Conservation (phyloP, 208 protist genomes). For the Willaertia magna region DNA sequence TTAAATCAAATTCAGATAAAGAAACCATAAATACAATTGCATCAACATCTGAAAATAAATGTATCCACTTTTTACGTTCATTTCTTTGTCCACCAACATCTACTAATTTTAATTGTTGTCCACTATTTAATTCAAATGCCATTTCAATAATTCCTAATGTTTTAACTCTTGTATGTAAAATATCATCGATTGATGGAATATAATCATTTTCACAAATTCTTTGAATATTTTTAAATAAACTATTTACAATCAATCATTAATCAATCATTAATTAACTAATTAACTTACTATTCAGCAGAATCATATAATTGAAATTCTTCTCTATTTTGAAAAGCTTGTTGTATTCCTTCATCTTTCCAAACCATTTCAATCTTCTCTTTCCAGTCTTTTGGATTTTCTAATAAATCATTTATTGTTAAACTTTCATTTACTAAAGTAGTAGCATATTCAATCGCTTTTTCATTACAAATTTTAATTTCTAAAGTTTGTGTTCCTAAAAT, state of each 20-base stretch:
- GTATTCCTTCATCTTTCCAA: not conserved
- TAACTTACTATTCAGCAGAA: not conserved
- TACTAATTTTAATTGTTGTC: not conserved
- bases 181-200: conserved; percentile 11
- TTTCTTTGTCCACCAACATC: not conserved
- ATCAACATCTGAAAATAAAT: conserved; percentile 17
- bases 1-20: conserved; percentile 36
- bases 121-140: not conserved
- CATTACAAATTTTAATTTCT: not conserved
- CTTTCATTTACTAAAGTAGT: not conserved
- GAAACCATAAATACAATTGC: conserved; percentile 23
- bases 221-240: not conserved
- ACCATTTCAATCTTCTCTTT: not conserved
- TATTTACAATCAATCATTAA: not conserved
- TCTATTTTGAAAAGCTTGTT: not conserved
- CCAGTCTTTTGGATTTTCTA: not conserved
- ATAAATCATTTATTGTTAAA: not conserved
- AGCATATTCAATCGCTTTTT: not conserved
- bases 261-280: too few relatives aligned
- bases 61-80: conserved; percentile 28
- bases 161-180: conserved; percentile 10
- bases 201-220: conserved; percentile 3
- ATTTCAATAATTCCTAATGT: conserved; percentile 1
- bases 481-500: not conserved
- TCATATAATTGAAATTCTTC: not conserved